These are phyloP conservation scores for Didymella glomerata DNA, from an alignment of 2,329 filamentous ascomycete genomes.

Conservation along the genomic window DNA sequence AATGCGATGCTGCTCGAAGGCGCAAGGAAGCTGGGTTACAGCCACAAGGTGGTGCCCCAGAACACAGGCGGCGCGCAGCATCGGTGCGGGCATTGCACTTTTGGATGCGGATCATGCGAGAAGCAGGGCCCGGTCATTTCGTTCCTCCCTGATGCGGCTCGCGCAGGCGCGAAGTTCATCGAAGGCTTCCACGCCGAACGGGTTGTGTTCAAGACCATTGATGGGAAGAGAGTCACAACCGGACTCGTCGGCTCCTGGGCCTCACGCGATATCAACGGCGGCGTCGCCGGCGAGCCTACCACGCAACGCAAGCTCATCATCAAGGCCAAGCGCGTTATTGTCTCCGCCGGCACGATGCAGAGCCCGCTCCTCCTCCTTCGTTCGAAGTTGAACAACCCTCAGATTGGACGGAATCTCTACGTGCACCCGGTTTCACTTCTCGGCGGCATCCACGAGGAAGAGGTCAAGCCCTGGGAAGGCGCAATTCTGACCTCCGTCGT, in stretches of 20 bases:
- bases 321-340: conserved; percentile 79
- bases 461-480: conserved; percentile 70
- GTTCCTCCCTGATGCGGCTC: conserved; percentile 81
- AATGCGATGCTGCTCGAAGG: conserved; percentile 80
- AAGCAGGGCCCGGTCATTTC: conserved; percentile 82
- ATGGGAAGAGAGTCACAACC: conserved; percentile 65
- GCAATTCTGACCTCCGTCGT: conserved; percentile 82
- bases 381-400: conserved; percentile 80
- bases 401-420: conserved; percentile 83
- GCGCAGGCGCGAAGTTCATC: conserved; percentile 79
- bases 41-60: conserved; percentile 74
- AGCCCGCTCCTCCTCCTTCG: conserved; percentile 78
- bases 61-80: conserved; percentile 80
- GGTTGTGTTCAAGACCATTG: conserved; percentile 71
- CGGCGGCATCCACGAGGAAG: conserved; percentile 72
- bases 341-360: conserved; percentile 79
- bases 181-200: conserved; percentile 80
- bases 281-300: conserved; percentile 62
- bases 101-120: conserved; percentile 69
- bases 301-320: conserved; percentile 70
- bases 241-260: conserved; percentile 81
- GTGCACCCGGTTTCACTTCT: conserved; percentile 74
- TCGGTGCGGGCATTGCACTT: conserved; percentile 71
- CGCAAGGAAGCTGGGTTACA: conserved; percentile 75
- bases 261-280: conserved; percentile 70